phyloP scores from a whole-genome alignment of 805 yeast genomes.

The Wickerhamomyces pijperi region DNA sequence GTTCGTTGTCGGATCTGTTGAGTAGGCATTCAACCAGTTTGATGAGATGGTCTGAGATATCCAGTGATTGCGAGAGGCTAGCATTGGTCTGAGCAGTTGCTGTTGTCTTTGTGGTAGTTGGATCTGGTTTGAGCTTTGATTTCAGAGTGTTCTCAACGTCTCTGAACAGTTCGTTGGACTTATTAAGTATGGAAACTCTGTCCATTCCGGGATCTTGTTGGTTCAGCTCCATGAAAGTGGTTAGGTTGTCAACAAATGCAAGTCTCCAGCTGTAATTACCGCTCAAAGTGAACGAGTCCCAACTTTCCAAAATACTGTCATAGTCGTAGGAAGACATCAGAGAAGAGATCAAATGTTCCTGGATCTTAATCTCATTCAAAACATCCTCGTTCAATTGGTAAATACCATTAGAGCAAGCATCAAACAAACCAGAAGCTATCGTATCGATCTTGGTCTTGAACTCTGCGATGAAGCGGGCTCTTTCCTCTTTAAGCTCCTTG shows the following conservation, averaged over 20 bases:
- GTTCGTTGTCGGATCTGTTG: conserved; percentile 17
- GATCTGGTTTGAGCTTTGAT: background rate
- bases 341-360: background rate
- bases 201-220: background rate
- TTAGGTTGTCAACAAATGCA: background rate
- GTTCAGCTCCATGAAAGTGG: background rate
- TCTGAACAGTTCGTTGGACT: background rate
- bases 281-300: background rate
- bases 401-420: background rate
- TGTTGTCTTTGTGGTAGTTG: background rate
- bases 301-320: background rate
- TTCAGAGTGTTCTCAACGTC: background rate
- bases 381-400: background rate
- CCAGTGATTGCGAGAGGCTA: background rate
- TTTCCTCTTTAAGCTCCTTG: background rate
- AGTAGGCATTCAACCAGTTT: conserved; percentile 15
- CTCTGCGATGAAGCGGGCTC: background rate
- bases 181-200: background rate
- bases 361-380: background rate
- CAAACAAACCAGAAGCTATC: background rate
- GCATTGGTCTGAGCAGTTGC: background rate
- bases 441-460: background rate
- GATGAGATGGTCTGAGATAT: conserved; percentile 11
- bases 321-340: background rate
- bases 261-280: background rate